Evolutionary conservation across 78 protist species (phyloP).

Genomic region (Salpingoeca rosetta): DNA sequence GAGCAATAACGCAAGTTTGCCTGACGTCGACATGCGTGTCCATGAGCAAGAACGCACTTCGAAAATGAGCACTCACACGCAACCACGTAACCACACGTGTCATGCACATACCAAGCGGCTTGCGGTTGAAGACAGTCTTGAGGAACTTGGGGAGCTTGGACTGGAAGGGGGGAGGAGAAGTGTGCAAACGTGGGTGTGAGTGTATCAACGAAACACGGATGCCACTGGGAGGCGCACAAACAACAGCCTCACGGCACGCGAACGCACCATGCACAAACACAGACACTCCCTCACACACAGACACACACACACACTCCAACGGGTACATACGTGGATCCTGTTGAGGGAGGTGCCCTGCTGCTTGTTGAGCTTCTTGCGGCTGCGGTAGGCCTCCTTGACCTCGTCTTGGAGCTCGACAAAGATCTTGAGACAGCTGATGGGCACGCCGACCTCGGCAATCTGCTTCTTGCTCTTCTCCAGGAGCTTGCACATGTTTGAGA

Average conservation of each 20-base stretch:
- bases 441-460: background rate
- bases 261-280: too few relatives aligned
- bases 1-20: too few relatives aligned
- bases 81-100: too few relatives aligned
- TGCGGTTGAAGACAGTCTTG: background rate
- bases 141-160: background rate
- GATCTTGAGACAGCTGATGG: background rate
- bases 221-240: background rate
- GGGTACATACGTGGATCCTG: background rate
- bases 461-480: background rate
- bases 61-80: too few relatives aligned
- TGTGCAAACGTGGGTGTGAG: too few relatives aligned
- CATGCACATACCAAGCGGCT: too few relatives aligned
- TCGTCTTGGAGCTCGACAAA: background rate
- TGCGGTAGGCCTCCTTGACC: background rate
- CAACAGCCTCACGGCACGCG: too few relatives aligned
- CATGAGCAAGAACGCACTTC: too few relatives aligned
- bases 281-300: background rate
- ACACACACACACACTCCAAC: background rate
- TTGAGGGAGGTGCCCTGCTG: background rate
- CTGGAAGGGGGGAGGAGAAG: background rate
- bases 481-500: background rate
- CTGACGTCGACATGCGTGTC: too few relatives aligned
- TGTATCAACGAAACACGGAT: too few relatives aligned
- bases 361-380: background rate